Evolutionary conservation across 176 grass and related monocot species (phyloP), one percentile per base, ranked within the genome.

Genomic region (Pontederia paniculata): DNA sequence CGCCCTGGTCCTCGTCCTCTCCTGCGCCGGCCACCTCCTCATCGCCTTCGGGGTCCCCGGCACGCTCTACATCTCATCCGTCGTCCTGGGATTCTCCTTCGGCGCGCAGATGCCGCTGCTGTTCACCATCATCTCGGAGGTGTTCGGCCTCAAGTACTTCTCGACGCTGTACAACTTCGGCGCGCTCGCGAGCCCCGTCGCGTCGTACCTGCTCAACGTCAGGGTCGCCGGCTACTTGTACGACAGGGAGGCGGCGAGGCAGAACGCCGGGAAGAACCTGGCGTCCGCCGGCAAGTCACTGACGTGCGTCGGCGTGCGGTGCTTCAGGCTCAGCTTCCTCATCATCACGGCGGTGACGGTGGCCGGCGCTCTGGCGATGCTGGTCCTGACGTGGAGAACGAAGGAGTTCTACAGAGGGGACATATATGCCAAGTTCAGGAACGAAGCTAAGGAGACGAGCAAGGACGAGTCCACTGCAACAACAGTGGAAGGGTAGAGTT

Each of bases 131-230:
- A 84, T 95, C 52, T 95, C 84, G 0, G 84, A 95, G 67, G 53
- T 95, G 10, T 95, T 95, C 72, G 89, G 89, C 3, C 78, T 95
- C 61, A 95, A 84, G 72, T 79, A 82, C 74, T 95, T 84, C 84
- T 88, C 89, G 15, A 95, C 89, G 77, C 77, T 95, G 54, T 82
- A 88, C 74, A 95, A 88, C 76, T 73, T 95, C 56, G 79, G 79
- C 43, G 76, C 66, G 8, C 80, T 94, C 10, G 83, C 83, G 11
- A 88, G 76, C 62, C 88, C 88, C 17, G 76, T 94, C 0, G 83
- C 83, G 0, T 78, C 76, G 0, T 94, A 94, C 76, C 44, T 94
- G 20, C 69, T 94, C 21, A 94, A 83, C 57, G 83, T 94, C 12
- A 61, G 65, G 16, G 21, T 87, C 63, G 53, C 77, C 0, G 83